Percentiles rank a stretch among this genome's conserved stretches.
Evolutionary conservation across 129 eudicot genomes (phyloP).

Genomic region (Arctium minus): DNA sequence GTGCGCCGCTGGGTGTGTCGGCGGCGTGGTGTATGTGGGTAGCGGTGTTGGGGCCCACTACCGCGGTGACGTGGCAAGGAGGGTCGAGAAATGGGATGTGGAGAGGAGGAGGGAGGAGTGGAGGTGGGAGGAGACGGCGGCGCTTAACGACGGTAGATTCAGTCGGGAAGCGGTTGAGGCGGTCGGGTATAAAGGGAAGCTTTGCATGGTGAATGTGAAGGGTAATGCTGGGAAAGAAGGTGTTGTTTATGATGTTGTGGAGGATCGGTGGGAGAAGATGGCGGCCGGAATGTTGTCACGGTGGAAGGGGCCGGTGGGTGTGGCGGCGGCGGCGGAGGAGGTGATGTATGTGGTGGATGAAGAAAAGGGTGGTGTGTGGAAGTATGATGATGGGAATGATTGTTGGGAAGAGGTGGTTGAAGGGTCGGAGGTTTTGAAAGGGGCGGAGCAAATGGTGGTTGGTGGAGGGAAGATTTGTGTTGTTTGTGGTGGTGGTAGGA

Average conservation of each 20-base stretch:
- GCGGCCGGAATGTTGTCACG: conserved; percentile 63
- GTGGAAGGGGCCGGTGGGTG: conserved; percentile 64
- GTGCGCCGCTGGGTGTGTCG: conserved; percentile 48
- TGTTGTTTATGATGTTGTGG: conserved; percentile 32
- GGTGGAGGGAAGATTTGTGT: conserved; percentile 59
- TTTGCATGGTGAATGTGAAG: conserved; percentile 68
- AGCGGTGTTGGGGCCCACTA: conserved; percentile 54
- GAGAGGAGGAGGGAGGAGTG: conserved; percentile 30
- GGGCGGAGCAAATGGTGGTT: conserved; percentile 49
- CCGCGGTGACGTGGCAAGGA: conserved; percentile 44
- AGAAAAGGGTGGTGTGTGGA: conserved; percentile 43
- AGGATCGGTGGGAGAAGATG: conserved; percentile 56
- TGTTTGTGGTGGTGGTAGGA: conserved; percentile 32
- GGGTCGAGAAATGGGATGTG: conserved; percentile 62
- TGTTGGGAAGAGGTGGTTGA: conserved; percentile 50
- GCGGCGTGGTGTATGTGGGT: conserved; percentile 41
- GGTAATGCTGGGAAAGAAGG: conserved; percentile 58
- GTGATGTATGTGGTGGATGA: conserved; percentile 61
- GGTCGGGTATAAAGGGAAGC: conserved; percentile 50
- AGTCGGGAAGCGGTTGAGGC: conserved; percentile 69
- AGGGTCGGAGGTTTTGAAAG: conserved; percentile 38
- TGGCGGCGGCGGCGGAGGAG: conserved; percentile 34
- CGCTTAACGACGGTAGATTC: conserved; percentile 44
- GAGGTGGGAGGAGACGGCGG: conserved; percentile 56
- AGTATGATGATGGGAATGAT: conserved; percentile 43